Evolutionary conservation across 78 protist genomes (phyloP).

Genomic region (Thecamonas trahens): DNA sequence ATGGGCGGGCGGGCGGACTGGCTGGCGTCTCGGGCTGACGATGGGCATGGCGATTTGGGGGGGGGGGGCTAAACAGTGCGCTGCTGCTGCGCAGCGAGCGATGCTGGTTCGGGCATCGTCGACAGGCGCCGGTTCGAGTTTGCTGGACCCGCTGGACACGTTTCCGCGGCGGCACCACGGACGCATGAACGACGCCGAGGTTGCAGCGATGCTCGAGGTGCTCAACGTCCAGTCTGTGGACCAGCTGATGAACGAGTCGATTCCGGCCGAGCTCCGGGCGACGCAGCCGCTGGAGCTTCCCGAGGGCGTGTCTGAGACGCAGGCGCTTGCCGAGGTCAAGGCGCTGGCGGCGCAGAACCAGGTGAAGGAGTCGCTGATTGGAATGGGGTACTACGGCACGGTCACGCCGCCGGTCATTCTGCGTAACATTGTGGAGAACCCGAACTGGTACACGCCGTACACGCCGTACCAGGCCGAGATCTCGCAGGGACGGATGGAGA

Average conservation of each 20-base stretch:
- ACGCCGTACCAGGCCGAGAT: constrained; percentile 99
- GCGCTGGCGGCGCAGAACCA: constrained; percentile 35
- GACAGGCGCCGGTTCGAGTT: too few relatives aligned
- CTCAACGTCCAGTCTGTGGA: constrained; percentile 41
- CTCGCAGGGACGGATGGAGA: constrained; percentile 91
- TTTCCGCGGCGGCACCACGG: constrained; percentile 79
- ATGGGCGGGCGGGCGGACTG: too few relatives aligned
- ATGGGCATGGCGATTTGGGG: too few relatives aligned
- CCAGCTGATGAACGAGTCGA: constrained; percentile 47
- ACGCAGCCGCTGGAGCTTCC: background rate
- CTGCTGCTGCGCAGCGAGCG: too few relatives aligned
- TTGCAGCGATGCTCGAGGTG: constrained; percentile 8
- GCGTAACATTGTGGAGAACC: constrained; percentile 89
- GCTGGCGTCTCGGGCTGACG: too few relatives aligned
- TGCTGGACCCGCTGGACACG: constrained; percentile 67
- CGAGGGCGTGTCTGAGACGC: constrained; percentile 14
- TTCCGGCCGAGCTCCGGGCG: constrained; percentile 51
- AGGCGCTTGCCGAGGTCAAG: constrained; percentile 12
- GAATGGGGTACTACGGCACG: constrained; percentile 77
- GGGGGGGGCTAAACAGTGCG: too few relatives aligned
- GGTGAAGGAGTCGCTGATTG: constrained; percentile 49
- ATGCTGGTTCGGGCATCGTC: too few relatives aligned
- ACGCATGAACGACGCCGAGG: constrained; percentile 43
- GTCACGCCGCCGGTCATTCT: constrained; percentile 84
- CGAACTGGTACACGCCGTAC: constrained; percentile 99